These are phyloP conservation scores for Podospora comata DNA, from an alignment of 495 filamentous ascomycete genomes.

Conservation along the genomic window DNA sequence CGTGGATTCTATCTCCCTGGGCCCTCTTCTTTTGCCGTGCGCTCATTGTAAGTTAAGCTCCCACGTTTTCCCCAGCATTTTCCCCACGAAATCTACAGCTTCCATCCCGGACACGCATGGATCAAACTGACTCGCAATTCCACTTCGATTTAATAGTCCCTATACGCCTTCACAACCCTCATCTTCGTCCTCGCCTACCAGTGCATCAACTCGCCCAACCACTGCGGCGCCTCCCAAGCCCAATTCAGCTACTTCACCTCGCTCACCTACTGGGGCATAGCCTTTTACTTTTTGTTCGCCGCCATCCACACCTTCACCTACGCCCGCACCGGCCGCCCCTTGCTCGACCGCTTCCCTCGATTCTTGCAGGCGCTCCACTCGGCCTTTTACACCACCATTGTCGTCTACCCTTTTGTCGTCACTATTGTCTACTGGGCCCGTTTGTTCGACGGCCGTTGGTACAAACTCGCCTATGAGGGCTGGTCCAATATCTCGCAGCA, in stretches of 20 bases:
- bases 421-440: slow-evolving; percentile 61
- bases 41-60: slow-evolving; percentile 45
- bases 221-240: slow-evolving; percentile 34
- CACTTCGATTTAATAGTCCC: slow-evolving; percentile 33
- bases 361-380: slow-evolving; percentile 62
- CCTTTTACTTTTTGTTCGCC: slow-evolving; percentile 68
- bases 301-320: slow-evolving; percentile 66
- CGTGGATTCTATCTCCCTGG: slow-evolving; percentile 68
- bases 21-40: slow-evolving; percentile 57
- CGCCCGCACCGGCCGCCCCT: slow-evolving; percentile 49
- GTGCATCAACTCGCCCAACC: slow-evolving; percentile 31
- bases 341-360: slow-evolving; percentile 60
- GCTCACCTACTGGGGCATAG: slow-evolving; percentile 73
- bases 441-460: slow-evolving; percentile 54
- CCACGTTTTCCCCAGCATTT: neutral
- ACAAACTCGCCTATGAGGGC: slow-evolving; percentile 44
- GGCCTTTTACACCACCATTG: slow-evolving; percentile 62
- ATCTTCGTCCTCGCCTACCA: slow-evolving; percentile 66
- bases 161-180: slow-evolving; percentile 70
- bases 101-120: slow-evolving; percentile 4
- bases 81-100: neutral
- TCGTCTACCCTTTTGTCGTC: slow-evolving; percentile 68
- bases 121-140: slow-evolving; percentile 5
- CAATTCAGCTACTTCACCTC: slow-evolving; percentile 80
- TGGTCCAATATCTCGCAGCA: slow-evolving; percentile 79